Evolutionary conservation across 2,329 filamentous ascomycete species (phyloP), one percentile per base, ranked within the genome.

Genomic region (Nectriaceae sp.): DNA sequence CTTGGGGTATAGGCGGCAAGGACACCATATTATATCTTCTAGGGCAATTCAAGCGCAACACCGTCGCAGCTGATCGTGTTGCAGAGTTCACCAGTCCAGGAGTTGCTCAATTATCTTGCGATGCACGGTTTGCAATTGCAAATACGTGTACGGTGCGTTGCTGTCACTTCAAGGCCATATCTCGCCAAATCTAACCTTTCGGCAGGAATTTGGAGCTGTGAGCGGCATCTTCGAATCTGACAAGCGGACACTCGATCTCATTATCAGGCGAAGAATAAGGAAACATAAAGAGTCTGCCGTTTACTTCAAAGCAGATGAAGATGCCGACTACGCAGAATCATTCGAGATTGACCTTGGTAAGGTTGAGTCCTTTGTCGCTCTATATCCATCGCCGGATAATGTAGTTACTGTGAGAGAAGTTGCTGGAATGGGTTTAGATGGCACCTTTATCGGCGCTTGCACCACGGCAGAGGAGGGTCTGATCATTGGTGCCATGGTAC

Each of bases 11-110:
- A 11, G 67, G 71, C 0, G 75, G 74, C 0, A 77, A 77, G 50
- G 75, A 77, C 45, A 64, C 71, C 16, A 76, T 77, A 26, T 63
- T 76, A 2, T 66, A 76, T 44, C 69, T 77, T 5, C 49, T 77
- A 22, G 60, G 68, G 41, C 55, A 72, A 38, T 57, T 76, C 24
- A 75, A 75, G 56, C 56, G 74, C 16, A 76, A 77, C 47, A 76
- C 73, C 0, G 66, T 75, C 4, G 74, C 74, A 2, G 65, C 68
- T 0, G 68, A 76, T 18, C 57, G 74, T 4, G 67, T 74, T 6
- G 73, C 77, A 2, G 75, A 77, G 56, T 77, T 72, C 44, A 66
- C 61, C 3, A 74, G 75, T 0, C 66, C 71, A 0, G 73, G 75
- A 1, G 51, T 70, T 2, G 50, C 64, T 20, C 58, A 70, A 44